phyloP scores from a whole-genome alignment of 306 rosid species.

The Amphicarpaea edgeworthii region DNA sequence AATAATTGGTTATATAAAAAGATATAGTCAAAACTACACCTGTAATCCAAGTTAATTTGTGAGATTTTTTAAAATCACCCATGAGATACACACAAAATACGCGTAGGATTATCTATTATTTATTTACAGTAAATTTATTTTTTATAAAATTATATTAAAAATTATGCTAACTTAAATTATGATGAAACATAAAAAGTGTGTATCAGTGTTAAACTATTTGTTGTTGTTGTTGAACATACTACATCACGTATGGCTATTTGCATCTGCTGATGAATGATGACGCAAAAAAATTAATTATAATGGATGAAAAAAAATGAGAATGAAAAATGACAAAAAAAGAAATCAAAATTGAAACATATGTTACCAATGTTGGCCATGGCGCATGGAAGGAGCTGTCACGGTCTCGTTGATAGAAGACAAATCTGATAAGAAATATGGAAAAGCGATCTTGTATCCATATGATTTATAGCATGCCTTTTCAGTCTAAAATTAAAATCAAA shows the following conservation, averaged over 20 bases:
- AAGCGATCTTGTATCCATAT: not conserved
- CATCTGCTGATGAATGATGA: not conserved
- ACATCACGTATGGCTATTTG: not conserved
- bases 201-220: too few species aligned
- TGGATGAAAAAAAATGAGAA: not conserved
- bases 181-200: too few species aligned
- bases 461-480: not conserved
- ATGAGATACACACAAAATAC: too few species aligned
- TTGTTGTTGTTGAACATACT: not conserved
- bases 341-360: not conserved
- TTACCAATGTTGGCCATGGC: not conserved
- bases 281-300: not conserved
- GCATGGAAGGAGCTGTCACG: slow-evolving; percentile 2
- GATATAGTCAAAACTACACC: too few species aligned
- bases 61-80: too few species aligned
- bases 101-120: too few species aligned
- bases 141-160: too few species aligned
- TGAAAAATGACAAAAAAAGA: not conserved
- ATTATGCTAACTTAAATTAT: too few species aligned
- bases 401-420: not conserved
- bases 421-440: not conserved
- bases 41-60: too few species aligned
- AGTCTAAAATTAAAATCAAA: too few species aligned
- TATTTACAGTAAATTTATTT: too few species aligned
- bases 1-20: too few species aligned